Evolutionary conservation across 2,329 filamentous ascomycete species (phyloP), one percentile per base, ranked within the genome.

Genomic region (Xylariales sp.): DNA sequence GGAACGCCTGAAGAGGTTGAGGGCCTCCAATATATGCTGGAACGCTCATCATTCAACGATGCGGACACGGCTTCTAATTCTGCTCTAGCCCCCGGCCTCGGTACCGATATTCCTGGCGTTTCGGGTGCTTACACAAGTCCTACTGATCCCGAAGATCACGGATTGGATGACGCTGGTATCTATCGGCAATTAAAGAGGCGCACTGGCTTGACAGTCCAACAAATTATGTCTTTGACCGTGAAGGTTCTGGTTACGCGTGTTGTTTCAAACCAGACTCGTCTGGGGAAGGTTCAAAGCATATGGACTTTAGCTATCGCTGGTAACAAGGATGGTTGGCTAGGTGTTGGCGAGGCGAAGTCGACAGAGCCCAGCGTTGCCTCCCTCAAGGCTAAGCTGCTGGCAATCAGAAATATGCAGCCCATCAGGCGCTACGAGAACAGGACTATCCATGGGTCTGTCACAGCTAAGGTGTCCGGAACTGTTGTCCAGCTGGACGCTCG

Each of bases 321-420:
- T 37, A 95, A 97, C 63, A 76, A 80, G 41, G 77, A 93, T 49
- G 93, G 93, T 13, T 75, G 91, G 54, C 65, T 98, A 21, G 93
- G 93, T 10, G 74, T 97, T 42, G 93, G 93, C 40, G 85, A 91
- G 64, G 90, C 87, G 51, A 98, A 97, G 72, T 84, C 85, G 8
- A 79, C 82, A 19, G 89, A 96, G 62, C 55, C 69, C 1, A 66
- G 72, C 21, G 79, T 86, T 42, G 88, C 87, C 1, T 60, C 66
- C 27, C 66, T 74, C 46, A 88, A 94, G 67, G 85, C 89, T 30
- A 79, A 77, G 62, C 79, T 89, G 66, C 74, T 83, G 47, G 91
- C 93, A 17, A 86, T 97, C 51, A 75, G 85, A 55, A 96, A 93
- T 70, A 89, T 98, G 87, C 79, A 81, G 68, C 90, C 93, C n/a